Base-by-base conservation (phyloP, 2,329 filamentous ascomycete genomes). In the Ceratocystis lukuohia region DNA sequence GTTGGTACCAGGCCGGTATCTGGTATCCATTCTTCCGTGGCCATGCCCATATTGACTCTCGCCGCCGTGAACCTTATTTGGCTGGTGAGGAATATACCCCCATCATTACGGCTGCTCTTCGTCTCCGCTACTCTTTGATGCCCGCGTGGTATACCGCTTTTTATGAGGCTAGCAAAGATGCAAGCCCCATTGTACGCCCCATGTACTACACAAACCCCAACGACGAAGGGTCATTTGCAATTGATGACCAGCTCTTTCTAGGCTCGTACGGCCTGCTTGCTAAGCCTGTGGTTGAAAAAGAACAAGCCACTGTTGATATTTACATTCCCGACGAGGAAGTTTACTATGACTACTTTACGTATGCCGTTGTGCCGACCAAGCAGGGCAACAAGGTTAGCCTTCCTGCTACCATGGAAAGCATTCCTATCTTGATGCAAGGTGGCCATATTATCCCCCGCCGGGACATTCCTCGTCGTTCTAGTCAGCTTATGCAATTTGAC, bases 11-110 rank as follows among this genome's bases (percentile, higher is more conserved):
- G 76, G 86, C 92, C 44, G 94, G 94, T 69, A 89, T 90, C 66
- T 99, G 96, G 80, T 97, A 97, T 75, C 94, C 94, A 6, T 99
- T 97, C 80, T 96, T 97, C 88, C 89, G 94, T 69, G 94, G 86
- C 1, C 94, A 99, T 74, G 94, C 94, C 5, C 94, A 99, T 75
- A 97, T 97, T 68, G 94, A 99, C 73, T 89, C 94, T 48, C 90
- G 94, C 59, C 88, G 94, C 30, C 88, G 94, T 64, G 94, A 99
- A 77, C 94, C 94, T 2, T 99, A 97, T 74, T 80, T 97, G 67
- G 81, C 87, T 10, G 88, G 89, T 10, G 88, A 94, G 69, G 91
- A 92, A 0, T 91, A 96, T 76, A 89, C 86, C 2, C 82, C 83
- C 64, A 95, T 96, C 74, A 89, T 96, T 72, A 90, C 91, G 0